Base-by-base conservation (phyloP, 2,329 filamentous ascomycete genomes). In the Claviceps sp. region DNA sequence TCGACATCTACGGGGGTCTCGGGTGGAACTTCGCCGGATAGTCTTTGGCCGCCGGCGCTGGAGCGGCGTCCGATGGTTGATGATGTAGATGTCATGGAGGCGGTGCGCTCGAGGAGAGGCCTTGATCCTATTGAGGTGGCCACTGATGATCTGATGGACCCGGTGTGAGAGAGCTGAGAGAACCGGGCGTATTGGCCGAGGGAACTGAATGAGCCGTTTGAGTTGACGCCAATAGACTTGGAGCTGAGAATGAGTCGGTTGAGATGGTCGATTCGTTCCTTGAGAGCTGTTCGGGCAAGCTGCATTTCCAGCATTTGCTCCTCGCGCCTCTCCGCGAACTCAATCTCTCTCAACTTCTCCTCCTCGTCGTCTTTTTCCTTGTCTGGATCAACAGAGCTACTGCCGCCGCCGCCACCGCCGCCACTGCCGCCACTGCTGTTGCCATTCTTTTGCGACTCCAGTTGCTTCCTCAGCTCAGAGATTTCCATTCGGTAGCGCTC, bases 231-330 rank as follows among this genome's bases (percentile, higher is more conserved):
- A 5, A 88, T 86, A 5, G 91, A 97, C 65, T 96, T 96, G 16
- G 91, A 97, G 65, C 88, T 95, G 54, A 98, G 72, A 57, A 98
- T 97, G 48, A 98, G 74, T 47, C 91, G 83, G 68, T 97, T 98
- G 46, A 98, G 75, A 67, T 98, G 93, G 64, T 96, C 90, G 60
- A 98, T 98, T 34, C 93, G 84, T 71, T 98, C 93, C 66, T 97
- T 98, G 51, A 98, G 72, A 0, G 93, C 93, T 1, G 93, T 98
- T 43, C 93, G 82, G 36, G 93, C 93, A 46, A 98, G 78, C 65
- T 98, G 93, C 87, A 98, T 97, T 68, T 98, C 93, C 51, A 98
- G 76, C 78, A 98, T 91, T 67, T 98, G 93, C 70, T 97, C 93
- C 64, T 96, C 90, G 59, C 96, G 93, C 40, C 89, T 82, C 58